Evolutionary conservation across 768 basidiomycete genomes (phyloP), one percentile per base, ranked within the genome.

Genomic region (Amanita subjunquillea): DNA sequence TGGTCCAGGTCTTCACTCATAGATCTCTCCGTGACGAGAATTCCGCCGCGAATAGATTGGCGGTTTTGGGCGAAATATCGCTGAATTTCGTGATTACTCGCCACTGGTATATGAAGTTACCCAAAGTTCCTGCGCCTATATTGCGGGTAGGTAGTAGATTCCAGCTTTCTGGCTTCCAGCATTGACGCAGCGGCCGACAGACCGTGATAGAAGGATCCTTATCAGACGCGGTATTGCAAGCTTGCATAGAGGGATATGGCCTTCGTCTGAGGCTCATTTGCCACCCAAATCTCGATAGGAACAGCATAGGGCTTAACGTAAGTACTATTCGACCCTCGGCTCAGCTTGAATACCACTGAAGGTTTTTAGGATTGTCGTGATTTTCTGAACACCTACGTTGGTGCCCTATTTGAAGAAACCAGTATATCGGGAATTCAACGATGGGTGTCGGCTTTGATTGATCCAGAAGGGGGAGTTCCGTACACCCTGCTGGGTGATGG

Each of bases 71-170:
- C 9, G 42, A 44, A 44, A 43, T 29, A 40, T 12, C 44, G 7
- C n/a, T 52, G 22, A 40, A 52, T 27, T 36, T 52, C 15, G 51
- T 42, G 17, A 44, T 52, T 20, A 30, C 42, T 79, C 76, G 15
- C 72, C 75, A 47, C 56, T 70, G 51, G 51, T 44, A 42, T 25
- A 40, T 27, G 23, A 44, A 52, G 8, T 6, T 27, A 32, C 32
- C 32, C 9, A 10, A 10, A 8, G 17, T 44, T 20, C 37, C 51
- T 15, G 12, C 32, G 12, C 32, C 37, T 5, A 43, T 36, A 10
- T 15, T 52, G 23, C 22, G 27, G n/a, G 51, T 45, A 45, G 43
- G 22, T 8, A 22, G 22, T 8, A 22, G n/a, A 25, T 15, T 34
- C 6, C 34, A n/a, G 17, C 20, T 25, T 25, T 34, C 3, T 6